Base-by-base conservation (phyloP, 2,329 filamentous ascomycete genomes). In the Hawksworthiomyces lignivorus region DNA sequence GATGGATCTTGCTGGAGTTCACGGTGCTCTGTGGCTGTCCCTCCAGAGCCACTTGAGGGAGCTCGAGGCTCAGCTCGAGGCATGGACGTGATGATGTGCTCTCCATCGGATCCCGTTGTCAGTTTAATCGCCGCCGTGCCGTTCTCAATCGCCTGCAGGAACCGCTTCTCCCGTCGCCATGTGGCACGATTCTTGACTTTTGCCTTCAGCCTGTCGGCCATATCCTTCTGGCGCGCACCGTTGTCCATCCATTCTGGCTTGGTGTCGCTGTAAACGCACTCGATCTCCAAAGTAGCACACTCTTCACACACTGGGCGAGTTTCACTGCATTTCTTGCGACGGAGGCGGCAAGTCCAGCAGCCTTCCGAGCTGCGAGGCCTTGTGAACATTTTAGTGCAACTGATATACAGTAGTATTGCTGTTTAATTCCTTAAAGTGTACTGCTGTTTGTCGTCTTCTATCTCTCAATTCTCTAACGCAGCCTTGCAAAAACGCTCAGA, bases 281-380 rank as follows among this genome's bases (percentile, higher is more conserved):
- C 67, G 43, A 80, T 79, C 36, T 72, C 64, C n/a, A 81, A 67
- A 2, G 61, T 54, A 12, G 58, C 54, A 57, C 76, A 81, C 27
- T 55, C 60, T 6, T 65, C 60, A 55, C 77, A 81, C 9, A 66
- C 53, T 10, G 75, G 74, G 3, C 62, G 65, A 19, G 52, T 60
- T 52, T 77, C 72, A 48, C 78, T 73, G 54, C 77, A 81, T 52
- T 77, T 79, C 53, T 80, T 81, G 50, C 72, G 72, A 17, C 77
- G 69, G 10, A 79, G 63, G 18, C 75, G 69, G 51, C 77, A 80
- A 3, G 74, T 80, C 73, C 73, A 79, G 54, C 75, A 80, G 45
- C 73, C 73, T 7, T 62, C 65, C 37, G 63, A 63, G 45, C 63
- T 68, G 30, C 67, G 61, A 21, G 15, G 43, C 12, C 12, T 26